Evolutionary conservation across 2,329 filamentous ascomycete species (phyloP).

Genomic region (Exophiala aquamarina): DNA sequence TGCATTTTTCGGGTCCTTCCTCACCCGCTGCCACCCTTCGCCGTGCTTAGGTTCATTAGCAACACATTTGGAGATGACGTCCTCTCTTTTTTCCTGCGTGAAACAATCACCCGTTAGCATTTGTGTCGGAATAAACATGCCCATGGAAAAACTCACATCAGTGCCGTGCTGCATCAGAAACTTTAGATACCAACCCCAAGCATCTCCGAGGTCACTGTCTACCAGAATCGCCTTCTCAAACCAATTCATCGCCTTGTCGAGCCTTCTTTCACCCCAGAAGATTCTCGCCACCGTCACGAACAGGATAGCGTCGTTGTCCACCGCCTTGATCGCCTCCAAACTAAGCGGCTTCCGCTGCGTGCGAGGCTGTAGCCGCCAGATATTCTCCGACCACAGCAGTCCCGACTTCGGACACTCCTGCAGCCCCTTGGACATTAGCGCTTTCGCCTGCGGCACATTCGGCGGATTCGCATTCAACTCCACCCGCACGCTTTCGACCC

Average conservation of each 20-base stretch:
- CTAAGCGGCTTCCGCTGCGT: slow-evolving; percentile 90
- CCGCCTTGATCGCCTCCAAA: slow-evolving; percentile 93
- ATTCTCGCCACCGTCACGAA: slow-evolving; percentile 92
- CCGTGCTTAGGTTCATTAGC: slow-evolving; percentile 87
- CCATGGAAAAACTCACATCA: slow-evolving; percentile 48
- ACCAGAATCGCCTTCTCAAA: slow-evolving; percentile 93
- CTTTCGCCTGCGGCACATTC: slow-evolving; percentile 80
- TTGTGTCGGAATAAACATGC: not conserved
- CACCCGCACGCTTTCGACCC: slow-evolving; percentile 90
- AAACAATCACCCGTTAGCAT: slow-evolving; percentile 7
- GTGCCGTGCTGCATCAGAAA: slow-evolving; percentile 91
- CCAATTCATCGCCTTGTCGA: slow-evolving; percentile 95
- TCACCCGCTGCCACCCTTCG: slow-evolving; percentile 83
- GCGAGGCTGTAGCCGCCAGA: slow-evolving; percentile 88
- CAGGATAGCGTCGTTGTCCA: slow-evolving; percentile 84
- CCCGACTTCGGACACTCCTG: slow-evolving; percentile 89
- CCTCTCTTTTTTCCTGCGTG: slow-evolving; percentile 73
- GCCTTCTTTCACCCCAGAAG: slow-evolving; percentile 88
- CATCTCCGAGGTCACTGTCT: slow-evolving; percentile 84
- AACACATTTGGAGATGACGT: slow-evolving; percentile 78
- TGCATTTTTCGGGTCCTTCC: slow-evolving; percentile 83
- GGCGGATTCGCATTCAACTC: slow-evolving; percentile 73
- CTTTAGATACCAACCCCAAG: slow-evolving; percentile 98
- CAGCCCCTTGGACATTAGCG: slow-evolving; percentile 87
- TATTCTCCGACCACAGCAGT: slow-evolving; percentile 88